Evolutionary conservation across 164 flowering plant species (phyloP).

Genomic region (Umbilicus rupestris): DNA sequence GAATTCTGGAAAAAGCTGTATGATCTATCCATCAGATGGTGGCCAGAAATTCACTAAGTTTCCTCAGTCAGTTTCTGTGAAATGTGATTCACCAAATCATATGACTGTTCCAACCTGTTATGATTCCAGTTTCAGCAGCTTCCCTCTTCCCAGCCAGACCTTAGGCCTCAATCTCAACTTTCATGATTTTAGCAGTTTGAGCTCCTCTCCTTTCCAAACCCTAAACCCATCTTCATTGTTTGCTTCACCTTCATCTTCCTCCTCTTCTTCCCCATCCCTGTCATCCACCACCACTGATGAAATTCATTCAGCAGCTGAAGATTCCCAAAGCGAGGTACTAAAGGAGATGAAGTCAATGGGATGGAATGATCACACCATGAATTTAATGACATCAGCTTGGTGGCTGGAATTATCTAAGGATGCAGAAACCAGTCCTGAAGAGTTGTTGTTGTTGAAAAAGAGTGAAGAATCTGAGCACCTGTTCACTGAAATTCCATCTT

Average conservation of each 20-base stretch:
- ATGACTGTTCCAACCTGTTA: constrained; percentile 17
- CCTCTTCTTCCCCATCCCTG: constrained; percentile 40
- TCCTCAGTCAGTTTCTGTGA: constrained; percentile 14
- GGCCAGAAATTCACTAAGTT: constrained; percentile 15
- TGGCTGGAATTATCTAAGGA: constrained; percentile 71
- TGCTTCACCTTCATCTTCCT: constrained; percentile 31
- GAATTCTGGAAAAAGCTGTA: constrained; percentile 38
- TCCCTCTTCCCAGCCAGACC: constrained; percentile 74
- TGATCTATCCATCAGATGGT: constrained; percentile 31
- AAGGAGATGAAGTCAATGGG: constrained; percentile 79
- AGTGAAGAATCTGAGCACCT: constrained; percentile 29
- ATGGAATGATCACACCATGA: constrained; percentile 71
- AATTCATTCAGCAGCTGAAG: constrained; percentile 2
- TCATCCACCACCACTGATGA: constrained; percentile 26
- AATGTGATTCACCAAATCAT: not conserved
- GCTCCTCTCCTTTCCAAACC: constrained; percentile 22
- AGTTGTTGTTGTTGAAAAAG: constrained; percentile 9
- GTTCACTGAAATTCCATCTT: constrained; percentile 62
- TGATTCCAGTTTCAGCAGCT: constrained; percentile 35
- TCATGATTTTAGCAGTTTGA: constrained; percentile 59
- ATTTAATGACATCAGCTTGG: constrained; percentile 77
- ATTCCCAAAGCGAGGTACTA: constrained; percentile 38
- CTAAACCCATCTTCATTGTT: constrained; percentile 24
- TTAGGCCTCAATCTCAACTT: constrained; percentile 80
- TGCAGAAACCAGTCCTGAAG: constrained; percentile 37